These are phyloP conservation scores for Xylaria nigripes DNA, from an alignment of 495 filamentous ascomycete species.

Conservation along the genomic window DNA sequence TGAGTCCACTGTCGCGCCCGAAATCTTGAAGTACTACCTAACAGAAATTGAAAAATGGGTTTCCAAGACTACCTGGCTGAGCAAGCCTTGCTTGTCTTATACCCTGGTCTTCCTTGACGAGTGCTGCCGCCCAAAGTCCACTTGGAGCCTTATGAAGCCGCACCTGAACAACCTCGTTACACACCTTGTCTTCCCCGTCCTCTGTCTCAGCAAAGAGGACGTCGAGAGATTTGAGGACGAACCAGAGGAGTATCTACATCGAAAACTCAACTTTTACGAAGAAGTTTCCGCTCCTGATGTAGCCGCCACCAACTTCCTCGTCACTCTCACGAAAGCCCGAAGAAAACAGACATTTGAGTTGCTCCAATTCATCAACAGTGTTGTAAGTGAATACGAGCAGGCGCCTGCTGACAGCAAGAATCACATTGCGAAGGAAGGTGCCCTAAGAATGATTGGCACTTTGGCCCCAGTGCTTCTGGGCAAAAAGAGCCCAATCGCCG, in stretches of 20 bases:
- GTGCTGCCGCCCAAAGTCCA: slow-evolving; percentile 92
- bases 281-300: slow-evolving; percentile 94
- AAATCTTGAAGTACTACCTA: slow-evolving; percentile 89
- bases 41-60: slow-evolving; percentile 95
- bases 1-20: slow-evolving; percentile 82
- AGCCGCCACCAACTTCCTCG: slow-evolving; percentile 91
- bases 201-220: slow-evolving; percentile 89
- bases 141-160: slow-evolving; percentile 89
- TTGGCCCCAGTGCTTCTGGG: slow-evolving; percentile 86
- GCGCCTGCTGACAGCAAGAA: slow-evolving; percentile 80
- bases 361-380: slow-evolving; percentile 82
- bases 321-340: slow-evolving; percentile 85
- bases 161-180: slow-evolving; percentile 86
- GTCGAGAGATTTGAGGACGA: slow-evolving; percentile 90
- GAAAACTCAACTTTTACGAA: slow-evolving; percentile 96
- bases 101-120: slow-evolving; percentile 92
- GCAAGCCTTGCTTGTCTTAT: slow-evolving; percentile 84
- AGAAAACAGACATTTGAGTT: slow-evolving; percentile 94
- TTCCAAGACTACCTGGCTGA: slow-evolving; percentile 86
- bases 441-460: slow-evolving; percentile 94
- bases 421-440: slow-evolving; percentile 92
- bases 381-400: slow-evolving; percentile 81
- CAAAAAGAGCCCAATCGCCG: slow-evolving; percentile 95
- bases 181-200: slow-evolving; percentile 88
- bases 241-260: slow-evolving; percentile 90